Conservation (phyloP, 2,329 filamentous ascomycete species). For the Zalaria sp. region DNA sequence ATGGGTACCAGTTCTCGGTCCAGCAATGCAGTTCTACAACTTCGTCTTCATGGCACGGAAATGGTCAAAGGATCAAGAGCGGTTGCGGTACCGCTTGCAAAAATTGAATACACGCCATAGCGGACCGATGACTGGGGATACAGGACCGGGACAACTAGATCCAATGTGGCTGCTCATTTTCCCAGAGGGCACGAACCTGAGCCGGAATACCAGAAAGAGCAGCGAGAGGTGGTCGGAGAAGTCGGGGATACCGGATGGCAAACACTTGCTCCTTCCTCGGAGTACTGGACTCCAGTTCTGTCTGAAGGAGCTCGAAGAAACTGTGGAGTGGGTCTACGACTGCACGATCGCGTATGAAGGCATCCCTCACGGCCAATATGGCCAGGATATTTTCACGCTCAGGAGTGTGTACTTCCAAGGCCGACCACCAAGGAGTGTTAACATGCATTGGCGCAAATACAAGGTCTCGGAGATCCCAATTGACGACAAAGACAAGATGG, state of each 20-base stretch:
- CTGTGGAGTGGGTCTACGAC: constrained; percentile 74
- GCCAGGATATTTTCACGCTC: constrained; percentile 77
- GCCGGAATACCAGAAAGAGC: constrained; percentile 53
- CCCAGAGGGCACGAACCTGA: constrained; percentile 75
- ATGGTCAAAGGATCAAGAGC: constrained; percentile 64
- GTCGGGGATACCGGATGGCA: constrained; percentile 51
- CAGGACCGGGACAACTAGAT: constrained; percentile 15
- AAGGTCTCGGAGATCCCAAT: constrained; percentile 66
- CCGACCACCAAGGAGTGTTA: constrained; percentile 80
- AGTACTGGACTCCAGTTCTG: constrained; percentile 73
- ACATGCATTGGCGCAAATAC: constrained; percentile 92
- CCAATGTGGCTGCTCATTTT: constrained; percentile 88
- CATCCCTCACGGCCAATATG: constrained; percentile 65
- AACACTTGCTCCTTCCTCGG: constrained; percentile 61
- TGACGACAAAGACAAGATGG: constrained; percentile 56
- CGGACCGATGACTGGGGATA: constrained; percentile 22
- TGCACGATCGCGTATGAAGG: constrained; percentile 95
- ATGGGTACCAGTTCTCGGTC: constrained; percentile 66
- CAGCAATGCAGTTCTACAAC: constrained; percentile 72
- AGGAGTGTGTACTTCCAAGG: constrained; percentile 79
- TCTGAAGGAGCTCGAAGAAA: constrained; percentile 57
- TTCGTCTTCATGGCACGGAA: constrained; percentile 93
- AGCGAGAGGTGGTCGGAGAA: constrained; percentile 69
- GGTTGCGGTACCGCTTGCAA: constrained; percentile 58
- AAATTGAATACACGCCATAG: constrained; percentile 46